Percentiles rank a stretch among this genome's conserved stretches.
phyloP scores from a whole-genome alignment of 2,329 filamentous ascomycete species.

The Tolypocladium tundrense region DNA sequence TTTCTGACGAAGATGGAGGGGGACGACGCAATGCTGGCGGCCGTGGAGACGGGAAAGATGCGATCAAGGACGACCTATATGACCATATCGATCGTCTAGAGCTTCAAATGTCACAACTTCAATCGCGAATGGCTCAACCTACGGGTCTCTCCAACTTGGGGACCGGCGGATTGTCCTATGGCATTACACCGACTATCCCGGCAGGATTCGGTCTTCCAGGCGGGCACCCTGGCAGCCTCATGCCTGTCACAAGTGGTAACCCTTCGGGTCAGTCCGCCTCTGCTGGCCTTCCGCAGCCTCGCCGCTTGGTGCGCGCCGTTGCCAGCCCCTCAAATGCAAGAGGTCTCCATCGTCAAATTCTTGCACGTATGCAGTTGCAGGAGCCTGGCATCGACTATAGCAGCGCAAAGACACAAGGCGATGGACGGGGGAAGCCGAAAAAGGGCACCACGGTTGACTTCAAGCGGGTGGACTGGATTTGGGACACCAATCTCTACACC shows the following conservation, averaged over 20 bases:
- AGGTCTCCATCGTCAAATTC: background rate
- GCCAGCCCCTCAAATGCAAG: background rate
- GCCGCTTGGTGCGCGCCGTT: background rate
- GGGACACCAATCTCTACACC: constrained; percentile 38
- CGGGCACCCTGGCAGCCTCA: background rate
- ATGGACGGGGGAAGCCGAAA: constrained; percentile 11
- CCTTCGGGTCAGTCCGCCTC: background rate
- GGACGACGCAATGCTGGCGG: background rate
- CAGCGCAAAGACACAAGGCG: background rate
- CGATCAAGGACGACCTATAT: background rate
- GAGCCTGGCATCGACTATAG: background rate
- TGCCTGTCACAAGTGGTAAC: background rate
- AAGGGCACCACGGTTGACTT: constrained; percentile 24
- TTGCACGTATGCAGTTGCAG: background rate
- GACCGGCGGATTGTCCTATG: background rate
- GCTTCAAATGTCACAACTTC: constrained; percentile 15
- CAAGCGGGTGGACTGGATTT: constrained; percentile 44
- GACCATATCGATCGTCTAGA: constrained; percentile 19
- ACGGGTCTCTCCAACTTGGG: background rate
- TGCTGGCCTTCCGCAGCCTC: background rate
- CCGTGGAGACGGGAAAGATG: constrained; percentile 1
- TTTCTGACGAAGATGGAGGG: constrained; percentile 2
- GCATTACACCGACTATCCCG: background rate
- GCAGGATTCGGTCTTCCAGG: background rate
- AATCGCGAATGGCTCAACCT: constrained; percentile 9